Evolutionary conservation across 495 filamentous ascomycete species (phyloP).

Genomic region (Penicillium flavigenum): DNA sequence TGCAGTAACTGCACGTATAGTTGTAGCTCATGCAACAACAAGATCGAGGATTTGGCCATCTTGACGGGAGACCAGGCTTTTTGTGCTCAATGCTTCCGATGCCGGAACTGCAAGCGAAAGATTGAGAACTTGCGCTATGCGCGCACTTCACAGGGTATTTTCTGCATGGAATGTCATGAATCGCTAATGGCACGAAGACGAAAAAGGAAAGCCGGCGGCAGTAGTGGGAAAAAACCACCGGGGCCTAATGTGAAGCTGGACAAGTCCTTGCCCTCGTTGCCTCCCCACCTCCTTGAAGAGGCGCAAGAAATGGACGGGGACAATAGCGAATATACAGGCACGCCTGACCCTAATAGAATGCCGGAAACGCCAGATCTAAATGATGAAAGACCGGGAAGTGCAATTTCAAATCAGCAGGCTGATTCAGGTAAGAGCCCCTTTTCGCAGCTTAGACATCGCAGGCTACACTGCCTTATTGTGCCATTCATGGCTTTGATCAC

Average conservation of each 20-base stretch:
- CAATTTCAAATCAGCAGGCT: slow-evolving; percentile 13
- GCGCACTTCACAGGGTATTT: slow-evolving; percentile 95
- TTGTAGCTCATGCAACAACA: slow-evolving; percentile 94
- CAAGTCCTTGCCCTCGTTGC: slow-evolving; percentile 91
- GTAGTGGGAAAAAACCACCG: slow-evolving; percentile 53
- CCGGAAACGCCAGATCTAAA: slow-evolving; percentile 22
- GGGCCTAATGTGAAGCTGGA: slow-evolving; percentile 69
- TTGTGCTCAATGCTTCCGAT: slow-evolving; percentile 95
- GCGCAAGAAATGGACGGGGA: slow-evolving; percentile 67
- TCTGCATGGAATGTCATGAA: slow-evolving; percentile 99
- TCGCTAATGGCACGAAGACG: slow-evolving; percentile 93
- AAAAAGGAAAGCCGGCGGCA: slow-evolving; percentile 71
- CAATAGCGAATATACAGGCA: slow-evolving; percentile 63
- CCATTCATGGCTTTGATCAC: too few species aligned
- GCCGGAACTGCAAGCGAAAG: slow-evolving; percentile 95
- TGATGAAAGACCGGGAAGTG: slow-evolving; percentile 13
- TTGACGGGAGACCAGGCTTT: slow-evolving; percentile 99
- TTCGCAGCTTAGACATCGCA: not conserved
- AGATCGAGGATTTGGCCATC: slow-evolving; percentile 98
- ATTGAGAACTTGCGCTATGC: slow-evolving; percentile 99
- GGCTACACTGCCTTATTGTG: not conserved
- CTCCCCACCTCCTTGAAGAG: slow-evolving; percentile 68
- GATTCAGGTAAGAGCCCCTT: slow-evolving; percentile 25
- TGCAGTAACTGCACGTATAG: slow-evolving; percentile 99
- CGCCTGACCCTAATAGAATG: slow-evolving; percentile 52